Evolutionary conservation across 768 basidiomycete species (phyloP).

Genomic region (Sistotremastrum suecicum): DNA sequence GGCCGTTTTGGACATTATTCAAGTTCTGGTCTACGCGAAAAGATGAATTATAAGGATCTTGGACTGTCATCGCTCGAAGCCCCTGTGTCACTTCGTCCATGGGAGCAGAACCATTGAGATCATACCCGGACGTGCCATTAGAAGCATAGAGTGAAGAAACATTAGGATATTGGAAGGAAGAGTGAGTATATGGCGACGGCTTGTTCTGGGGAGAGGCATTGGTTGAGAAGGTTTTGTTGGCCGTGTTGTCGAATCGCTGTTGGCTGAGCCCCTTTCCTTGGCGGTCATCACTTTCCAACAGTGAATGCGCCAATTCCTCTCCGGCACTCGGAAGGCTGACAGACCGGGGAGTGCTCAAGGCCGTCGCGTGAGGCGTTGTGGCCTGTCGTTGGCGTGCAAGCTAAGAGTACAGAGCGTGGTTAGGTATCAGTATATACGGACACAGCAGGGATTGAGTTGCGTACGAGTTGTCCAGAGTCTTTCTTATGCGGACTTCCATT

Average conservation of each 20-base stretch:
- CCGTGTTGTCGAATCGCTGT: slow-evolving; percentile 33
- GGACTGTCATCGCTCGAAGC: no score
- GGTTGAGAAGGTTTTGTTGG: background rate
- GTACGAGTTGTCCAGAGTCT: slow-evolving; percentile 34
- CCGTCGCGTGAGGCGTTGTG: slow-evolving; percentile 21
- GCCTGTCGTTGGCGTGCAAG: slow-evolving; percentile 33
- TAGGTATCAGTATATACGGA: slow-evolving; percentile 4
- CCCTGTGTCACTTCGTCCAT: no score
- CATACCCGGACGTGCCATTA: no score
- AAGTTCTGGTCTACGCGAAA: no score
- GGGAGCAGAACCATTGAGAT: no score
- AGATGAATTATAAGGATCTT: no score
- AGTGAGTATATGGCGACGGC: no score
- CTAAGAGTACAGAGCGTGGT: slow-evolving; percentile 23
- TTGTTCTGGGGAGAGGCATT: no score
- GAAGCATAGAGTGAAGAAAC: no score
- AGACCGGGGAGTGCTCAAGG: slow-evolving; percentile 26
- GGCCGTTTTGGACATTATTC: no score
- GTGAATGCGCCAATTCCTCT: background rate
- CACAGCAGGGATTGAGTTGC: slow-evolving; percentile 7
- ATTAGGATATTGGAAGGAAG: no score
- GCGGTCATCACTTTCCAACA: no score
- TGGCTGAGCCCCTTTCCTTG: slow-evolving; percentile 26
- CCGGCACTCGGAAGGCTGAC: slow-evolving; percentile 17
- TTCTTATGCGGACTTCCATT: slow-evolving; percentile 34